Evolutionary conservation across 345 rosid genomes (phyloP), one percentile per base, ranked within the genome.

Genomic region (Salix udensis): DNA sequence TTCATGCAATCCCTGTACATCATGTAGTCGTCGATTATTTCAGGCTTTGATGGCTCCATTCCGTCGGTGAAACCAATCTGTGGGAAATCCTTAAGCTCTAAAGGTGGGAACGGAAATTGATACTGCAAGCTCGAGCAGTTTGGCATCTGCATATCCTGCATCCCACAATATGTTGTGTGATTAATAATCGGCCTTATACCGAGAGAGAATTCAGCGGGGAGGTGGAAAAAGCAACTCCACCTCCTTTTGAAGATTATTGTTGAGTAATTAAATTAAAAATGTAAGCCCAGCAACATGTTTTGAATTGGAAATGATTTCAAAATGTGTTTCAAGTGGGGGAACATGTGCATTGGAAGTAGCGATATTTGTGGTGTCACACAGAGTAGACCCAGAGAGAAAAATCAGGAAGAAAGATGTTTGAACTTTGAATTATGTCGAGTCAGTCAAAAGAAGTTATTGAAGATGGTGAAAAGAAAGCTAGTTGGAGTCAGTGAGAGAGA

Each of bases 81-180:
- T 1, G 91, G 89, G 74, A 88, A 88, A 77, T 86, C 91, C 72
- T 88, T 89, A 19, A 88, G 55, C 53, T 86, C 86, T 36, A 85
- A 65, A 18, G 89, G 83, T 13, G 91, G 88, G 67, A 81, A 83
- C 28, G 89, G 86, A 50, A 67, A 30, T 78, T 83, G 89, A 73
- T 83, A 80, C 13, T 83, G 76, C 71, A 85, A 23, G 73, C 58
- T 62, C 52, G 83, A 52, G 74, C 77, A 75, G 68, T 52, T 62
- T 37, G 76, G 70, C 73, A 85, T 75, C 68, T 86, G 77, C 65
- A 82, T 70, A 24, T 83, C 87, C 89, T 88, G 82, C 82, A 73
- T 53, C 28, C 28, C n/a, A 30, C 34, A 62, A 8, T 18, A 48
- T 23, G 23, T 26, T 10, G 30, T 4, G n/a, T 15, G 11, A 48